Percentiles rank a stretch among this genome's conserved stretches.
Conservation (phyloP, 2,329 filamentous ascomycete genomes). For the Coleophoma eucalyptorum region DNA sequence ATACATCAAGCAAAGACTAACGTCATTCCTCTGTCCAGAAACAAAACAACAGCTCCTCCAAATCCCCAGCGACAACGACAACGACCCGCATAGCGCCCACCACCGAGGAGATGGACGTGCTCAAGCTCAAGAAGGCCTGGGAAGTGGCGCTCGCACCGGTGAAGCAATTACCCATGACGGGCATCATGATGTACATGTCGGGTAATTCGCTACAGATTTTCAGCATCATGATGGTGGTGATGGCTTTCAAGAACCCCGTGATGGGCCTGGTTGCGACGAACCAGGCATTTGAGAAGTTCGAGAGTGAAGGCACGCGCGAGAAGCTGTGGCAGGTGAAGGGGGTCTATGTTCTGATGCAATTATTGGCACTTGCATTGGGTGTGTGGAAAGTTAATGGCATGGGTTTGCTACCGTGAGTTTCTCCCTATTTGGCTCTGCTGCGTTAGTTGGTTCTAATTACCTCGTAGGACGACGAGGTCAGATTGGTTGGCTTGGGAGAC, state of each 20-base stretch:
- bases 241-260: constrained; percentile 96
- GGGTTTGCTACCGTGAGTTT: constrained; percentile 82
- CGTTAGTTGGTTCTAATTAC: too few relatives aligned
- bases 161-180: constrained; percentile 96
- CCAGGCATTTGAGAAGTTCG: constrained; percentile 85
- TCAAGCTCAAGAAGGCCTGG: constrained; percentile 99
- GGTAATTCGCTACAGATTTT: constrained; percentile 98
- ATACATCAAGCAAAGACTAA: constrained; percentile 10
- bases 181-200: constrained; percentile 99
- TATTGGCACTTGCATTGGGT: constrained; percentile 77
- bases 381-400: constrained; percentile 97
- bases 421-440: background rate
- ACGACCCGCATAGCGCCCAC: constrained; percentile 63
- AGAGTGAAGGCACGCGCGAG: constrained; percentile 71
- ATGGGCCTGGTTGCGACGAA: constrained; percentile 80
- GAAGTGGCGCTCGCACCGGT: constrained; percentile 90
- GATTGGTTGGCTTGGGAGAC: constrained; percentile 96
- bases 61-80: constrained; percentile 26
- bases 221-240: constrained; percentile 99
- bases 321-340: constrained; percentile 81
- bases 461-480: constrained; percentile 77
- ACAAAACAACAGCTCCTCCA: constrained; percentile 22
- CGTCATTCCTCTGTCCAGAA: constrained; percentile 22
- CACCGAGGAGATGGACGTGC: constrained; percentile 82
- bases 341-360: constrained; percentile 83